phyloP scores from a whole-genome alignment of 768 basidiomycete species.

The Boletus vinaceobasis region DNA sequence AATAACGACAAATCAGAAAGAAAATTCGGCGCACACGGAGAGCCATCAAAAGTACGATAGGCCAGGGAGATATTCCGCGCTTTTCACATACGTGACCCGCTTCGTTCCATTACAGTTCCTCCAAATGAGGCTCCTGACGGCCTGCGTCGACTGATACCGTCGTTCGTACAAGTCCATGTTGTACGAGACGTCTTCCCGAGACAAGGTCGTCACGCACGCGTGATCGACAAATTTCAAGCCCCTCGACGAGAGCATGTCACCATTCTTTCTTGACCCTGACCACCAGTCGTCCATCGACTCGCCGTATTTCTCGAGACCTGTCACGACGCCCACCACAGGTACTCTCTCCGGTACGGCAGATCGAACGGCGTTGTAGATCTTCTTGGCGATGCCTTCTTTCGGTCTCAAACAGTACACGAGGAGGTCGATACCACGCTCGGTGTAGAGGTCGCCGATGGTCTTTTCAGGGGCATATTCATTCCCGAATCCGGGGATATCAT shows the following conservation, averaged over 20 bases:
- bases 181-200: constrained; percentile 30
- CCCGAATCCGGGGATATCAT: constrained; percentile 30
- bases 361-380: constrained; percentile 24
- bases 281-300: constrained; percentile 34
- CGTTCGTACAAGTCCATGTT: constrained; percentile 33
- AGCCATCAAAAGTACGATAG: constrained; percentile 17
- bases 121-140: constrained; percentile 25
- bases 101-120: constrained; percentile 30
- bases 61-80: constrained; percentile 27
- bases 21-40: not conserved
- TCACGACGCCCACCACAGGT: constrained; percentile 38
- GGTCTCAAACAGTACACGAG: constrained; percentile 30
- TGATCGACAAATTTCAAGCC: constrained; percentile 37
- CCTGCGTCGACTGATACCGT: constrained; percentile 27
- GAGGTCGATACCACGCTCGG: constrained; percentile 30
- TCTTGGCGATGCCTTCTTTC: constrained; percentile 29
- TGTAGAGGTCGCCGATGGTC: constrained; percentile 27
- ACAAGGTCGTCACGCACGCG: constrained; percentile 42
- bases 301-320: constrained; percentile 35
- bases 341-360: constrained; percentile 32
- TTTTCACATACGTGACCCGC: constrained; percentile 29
- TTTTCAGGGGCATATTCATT: constrained; percentile 21
- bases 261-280: constrained; percentile 30
- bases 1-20: not conserved
- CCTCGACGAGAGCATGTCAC: constrained; percentile 30